These are phyloP conservation scores for Scalesia atractyloides DNA, from an alignment of 129 eudicot species.

Conservation along the genomic window DNA sequence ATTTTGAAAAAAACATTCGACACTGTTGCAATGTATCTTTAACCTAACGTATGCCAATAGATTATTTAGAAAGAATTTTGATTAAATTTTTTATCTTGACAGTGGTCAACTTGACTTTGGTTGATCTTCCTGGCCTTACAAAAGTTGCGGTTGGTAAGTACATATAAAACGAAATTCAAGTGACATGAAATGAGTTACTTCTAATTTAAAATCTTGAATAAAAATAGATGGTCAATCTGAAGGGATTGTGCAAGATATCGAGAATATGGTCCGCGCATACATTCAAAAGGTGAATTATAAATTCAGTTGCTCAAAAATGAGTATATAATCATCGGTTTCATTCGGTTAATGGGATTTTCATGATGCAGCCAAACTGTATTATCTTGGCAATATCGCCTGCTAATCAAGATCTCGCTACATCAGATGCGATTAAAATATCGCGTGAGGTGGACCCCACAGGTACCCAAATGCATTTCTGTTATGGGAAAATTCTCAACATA, in stretches of 20 bases:
- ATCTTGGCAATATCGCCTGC: slow-evolving; percentile 58
- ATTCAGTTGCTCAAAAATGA: not conserved
- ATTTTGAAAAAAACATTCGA: not conserved
- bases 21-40: not conserved
- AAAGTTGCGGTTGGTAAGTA: slow-evolving; percentile 62
- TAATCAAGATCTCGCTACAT: slow-evolving; percentile 59
- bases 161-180: not conserved
- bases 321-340: not conserved
- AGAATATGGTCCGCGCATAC: slow-evolving; percentile 56
- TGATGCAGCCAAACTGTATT: slow-evolving; percentile 51
- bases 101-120: slow-evolving; percentile 57
- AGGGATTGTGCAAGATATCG: slow-evolving; percentile 56
- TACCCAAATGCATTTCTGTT: slow-evolving; percentile 14
- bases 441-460: slow-evolving; percentile 61
- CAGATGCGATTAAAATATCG: slow-evolving; percentile 47
- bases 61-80: not conserved
- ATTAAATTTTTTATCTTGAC: slow-evolving; percentile 15
- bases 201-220: slow-evolving; percentile 15
- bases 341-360: slow-evolving; percentile 19
- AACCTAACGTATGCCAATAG: not conserved
- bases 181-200: not conserved
- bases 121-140: slow-evolving; percentile 62
- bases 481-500: not conserved
- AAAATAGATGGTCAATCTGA: slow-evolving; percentile 54
- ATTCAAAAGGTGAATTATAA: slow-evolving; percentile 45